Conservation (phyloP, 179 eudicot species). For the Silene vulgaris region DNA sequence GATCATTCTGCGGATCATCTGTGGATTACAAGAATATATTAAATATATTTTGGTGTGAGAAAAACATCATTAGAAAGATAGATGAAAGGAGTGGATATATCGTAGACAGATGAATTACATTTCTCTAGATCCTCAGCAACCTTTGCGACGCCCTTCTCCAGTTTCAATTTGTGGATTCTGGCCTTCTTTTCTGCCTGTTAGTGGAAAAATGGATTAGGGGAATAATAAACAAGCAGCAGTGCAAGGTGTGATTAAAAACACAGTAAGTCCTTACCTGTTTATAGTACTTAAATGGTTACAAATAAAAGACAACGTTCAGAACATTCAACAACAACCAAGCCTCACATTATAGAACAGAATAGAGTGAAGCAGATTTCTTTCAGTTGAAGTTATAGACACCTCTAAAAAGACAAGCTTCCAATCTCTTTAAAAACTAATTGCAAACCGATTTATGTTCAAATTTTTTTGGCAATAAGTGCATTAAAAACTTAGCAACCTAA, state of each 20-base stretch:
- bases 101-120: conserved; percentile 40
- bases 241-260: not conserved
- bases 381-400: too few relatives aligned
- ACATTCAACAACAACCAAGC: not conserved
- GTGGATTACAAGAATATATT: conserved; percentile 25
- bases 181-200: conserved; percentile 67
- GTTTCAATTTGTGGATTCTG: conserved; percentile 65
- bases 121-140: conserved; percentile 90
- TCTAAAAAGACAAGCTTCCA: too few relatives aligned
- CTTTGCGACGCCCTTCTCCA: conserved; percentile 89
- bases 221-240: not conserved
- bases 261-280: not conserved
- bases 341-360: not conserved
- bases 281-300: not conserved
- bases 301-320: not conserved
- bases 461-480: too few relatives aligned
- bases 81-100: not conserved
- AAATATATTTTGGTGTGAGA: not conserved
- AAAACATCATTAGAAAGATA: not conserved
- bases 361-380: not conserved
- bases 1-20: conserved; percentile 91
- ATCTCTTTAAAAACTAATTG: too few relatives aligned
- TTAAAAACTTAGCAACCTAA: not conserved
- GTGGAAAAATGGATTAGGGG: conserved; percentile 4
- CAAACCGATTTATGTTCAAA: not conserved